Base-by-base conservation (phyloP, 331 rosid species). In the Prunus yedoensis region DNA sequence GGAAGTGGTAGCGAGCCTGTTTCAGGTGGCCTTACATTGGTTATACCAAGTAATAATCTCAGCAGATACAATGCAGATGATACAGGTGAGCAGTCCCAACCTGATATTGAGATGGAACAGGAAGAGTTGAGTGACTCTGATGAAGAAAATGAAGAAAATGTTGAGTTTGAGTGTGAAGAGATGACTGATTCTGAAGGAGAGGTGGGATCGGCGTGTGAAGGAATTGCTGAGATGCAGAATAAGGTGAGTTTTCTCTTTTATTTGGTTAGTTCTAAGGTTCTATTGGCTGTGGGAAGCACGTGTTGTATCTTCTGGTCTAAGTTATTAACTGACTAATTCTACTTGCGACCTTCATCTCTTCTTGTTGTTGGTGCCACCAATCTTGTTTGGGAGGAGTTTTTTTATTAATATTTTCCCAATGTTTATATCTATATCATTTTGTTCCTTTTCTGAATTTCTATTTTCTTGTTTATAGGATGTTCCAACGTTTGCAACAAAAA, bases 131-230 rank as follows among this genome's bases (percentile, higher is more conserved):
- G 97, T 32, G 93, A 95, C 79, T 88, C 97, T 9, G 97, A 91
- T 61, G 99, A 95, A 79, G 97, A 95, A 72, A 77, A 83, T 70
- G 97, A 95, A 88, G 99, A 92, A 74, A 88, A 89, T 82, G 97
- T 95, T 13, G 96, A 90, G 84, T 95, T 95, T 85, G 99, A 95
- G 91, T 88, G 94, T 14, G 97, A 95, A 81, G 97, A 90, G 87
- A 95, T 95, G 93, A 89, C 91, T 43, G 99, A 95, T 81, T 95
- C 97, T 80, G 99, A 95, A 77, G 99, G 89, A 82, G 97, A 92
- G 75, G 97, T 89, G 73, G 88, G 83, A 73, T 90, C 88, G 17
- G 92, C 85, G 27, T 85, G 87, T 68, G 96, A 87, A 41, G 87
- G 83, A 84, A 67, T 71, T 59, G 61, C 58, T 41, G 86, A 85